These are phyloP conservation scores for Backusella australiensis DNA, from an alignment of 192 early-diverging fungal species.

Conservation along the genomic window DNA sequence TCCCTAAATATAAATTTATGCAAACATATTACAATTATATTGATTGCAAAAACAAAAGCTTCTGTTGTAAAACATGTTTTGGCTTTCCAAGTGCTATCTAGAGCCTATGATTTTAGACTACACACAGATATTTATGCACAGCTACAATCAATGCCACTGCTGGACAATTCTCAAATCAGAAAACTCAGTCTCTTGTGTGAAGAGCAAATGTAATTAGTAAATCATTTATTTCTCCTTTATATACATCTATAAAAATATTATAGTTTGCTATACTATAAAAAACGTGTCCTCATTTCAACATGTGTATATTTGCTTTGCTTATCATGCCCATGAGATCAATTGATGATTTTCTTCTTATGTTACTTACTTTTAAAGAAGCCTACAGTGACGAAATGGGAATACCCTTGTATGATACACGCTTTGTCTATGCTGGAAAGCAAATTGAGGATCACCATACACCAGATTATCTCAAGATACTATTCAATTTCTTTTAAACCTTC, in stretches of 20 bases:
- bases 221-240: not conserved
- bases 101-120: slow-evolving; percentile 44
- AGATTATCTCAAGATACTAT: too few species aligned
- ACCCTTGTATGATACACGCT: too few species aligned
- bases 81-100: slow-evolving; percentile 49
- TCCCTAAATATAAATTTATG: not conserved
- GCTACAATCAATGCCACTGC: slow-evolving; percentile 21
- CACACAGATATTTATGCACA: slow-evolving; percentile 37
- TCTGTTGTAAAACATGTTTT: slow-evolving; percentile 53
- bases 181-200: slow-evolving; percentile 32
- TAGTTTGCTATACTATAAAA: not conserved
- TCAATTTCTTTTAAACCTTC: too few species aligned
- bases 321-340: not conserved
- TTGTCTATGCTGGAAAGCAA: too few species aligned
- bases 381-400: too few species aligned
- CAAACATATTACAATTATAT: not conserved
- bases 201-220: slow-evolving; percentile 2
- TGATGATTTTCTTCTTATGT: not conserved
- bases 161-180: slow-evolving; percentile 31
- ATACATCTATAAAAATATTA: not conserved
- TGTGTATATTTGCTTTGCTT: not conserved
- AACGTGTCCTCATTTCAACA: not conserved
- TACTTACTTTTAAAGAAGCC: not conserved
- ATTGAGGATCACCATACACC: too few species aligned
- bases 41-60: slow-evolving; percentile 13